These are phyloP conservation scores for Arbutus unedo DNA, from an alignment of 148 eudicot genomes.

Conservation along the genomic window DNA sequence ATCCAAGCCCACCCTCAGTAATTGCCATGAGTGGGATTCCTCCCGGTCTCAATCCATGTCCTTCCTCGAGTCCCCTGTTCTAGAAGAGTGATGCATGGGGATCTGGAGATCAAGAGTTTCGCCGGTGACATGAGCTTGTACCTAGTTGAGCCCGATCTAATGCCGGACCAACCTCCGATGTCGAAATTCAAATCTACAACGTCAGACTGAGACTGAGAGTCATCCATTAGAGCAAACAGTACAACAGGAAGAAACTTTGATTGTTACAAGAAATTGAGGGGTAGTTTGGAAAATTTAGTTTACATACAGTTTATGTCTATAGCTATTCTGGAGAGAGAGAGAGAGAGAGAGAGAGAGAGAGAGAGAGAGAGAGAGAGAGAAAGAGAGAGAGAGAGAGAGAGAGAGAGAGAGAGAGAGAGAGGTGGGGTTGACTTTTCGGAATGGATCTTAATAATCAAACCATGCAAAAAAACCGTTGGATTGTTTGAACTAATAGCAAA, in stretches of 20 bases:
- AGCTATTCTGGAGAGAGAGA: no score
- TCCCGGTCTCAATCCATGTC: no score
- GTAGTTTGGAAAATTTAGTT: slow-evolving; percentile 9
- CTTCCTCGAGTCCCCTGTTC: no score
- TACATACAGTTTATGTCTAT: no score
- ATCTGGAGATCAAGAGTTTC: slow-evolving; percentile 80
- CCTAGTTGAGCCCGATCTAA: slow-evolving; percentile 34
- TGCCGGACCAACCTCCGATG: slow-evolving; percentile 10
- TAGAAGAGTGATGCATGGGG: slow-evolving; percentile 41
- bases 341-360: no score
- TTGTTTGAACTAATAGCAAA: no score
- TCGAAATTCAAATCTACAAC: slow-evolving; percentile 11
- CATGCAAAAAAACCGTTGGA: no score
- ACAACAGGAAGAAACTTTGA: background rate
- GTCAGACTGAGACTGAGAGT: slow-evolving; percentile 11
- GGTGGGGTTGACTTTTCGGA: no score
- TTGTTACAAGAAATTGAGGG: background rate
- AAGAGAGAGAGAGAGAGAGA: background rate
- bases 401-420: background rate
- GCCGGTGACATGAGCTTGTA: slow-evolving; percentile 94
- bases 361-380: background rate
- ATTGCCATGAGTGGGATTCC: no score
- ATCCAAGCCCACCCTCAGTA: no score
- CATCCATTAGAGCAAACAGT: slow-evolving; percentile 15
- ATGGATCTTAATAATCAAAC: no score